phyloP scores from a whole-genome alignment of 805 yeast species.

The Lachancea cidri region DNA sequence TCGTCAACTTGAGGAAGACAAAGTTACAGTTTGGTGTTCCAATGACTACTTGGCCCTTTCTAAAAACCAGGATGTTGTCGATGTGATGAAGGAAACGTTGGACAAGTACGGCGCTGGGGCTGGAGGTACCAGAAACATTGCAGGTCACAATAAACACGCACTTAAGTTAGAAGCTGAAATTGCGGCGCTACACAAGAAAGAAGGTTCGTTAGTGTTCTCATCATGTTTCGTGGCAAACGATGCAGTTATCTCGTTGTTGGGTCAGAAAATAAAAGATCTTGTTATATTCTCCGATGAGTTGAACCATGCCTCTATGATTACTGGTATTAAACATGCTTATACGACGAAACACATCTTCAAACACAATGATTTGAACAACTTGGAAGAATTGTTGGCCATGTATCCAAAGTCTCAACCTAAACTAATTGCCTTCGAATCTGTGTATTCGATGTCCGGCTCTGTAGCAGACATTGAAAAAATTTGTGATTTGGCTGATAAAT shows the following conservation, averaged over 20 bases:
- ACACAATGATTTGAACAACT: constrained; percentile 82
- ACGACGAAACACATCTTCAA: constrained; percentile 84
- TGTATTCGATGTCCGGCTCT: constrained; percentile 98
- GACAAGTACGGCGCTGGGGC: constrained; percentile 96
- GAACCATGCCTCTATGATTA: constrained; percentile 98
- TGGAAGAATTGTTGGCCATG: constrained; percentile 70
- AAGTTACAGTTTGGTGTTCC: constrained; percentile 98
- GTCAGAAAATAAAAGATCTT: constrained; percentile 82
- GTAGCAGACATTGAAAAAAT: constrained; percentile 89
- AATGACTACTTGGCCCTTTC: constrained; percentile 97
- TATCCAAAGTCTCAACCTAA: constrained; percentile 89
- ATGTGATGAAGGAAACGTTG: constrained; percentile 72
- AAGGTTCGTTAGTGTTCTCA: constrained; percentile 89
- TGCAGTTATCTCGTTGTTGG: constrained; percentile 85
- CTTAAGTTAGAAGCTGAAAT: constrained; percentile 77
- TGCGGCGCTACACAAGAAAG: constrained; percentile 90
- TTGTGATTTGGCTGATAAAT: constrained; percentile 94
- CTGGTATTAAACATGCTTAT: constrained; percentile 87
- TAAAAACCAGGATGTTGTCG: constrained; percentile 63
- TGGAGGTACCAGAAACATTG: constrained; percentile 98
- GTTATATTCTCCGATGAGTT: constrained; percentile 89
- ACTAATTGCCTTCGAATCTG: constrained; percentile 94
- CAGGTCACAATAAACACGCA: constrained; percentile 94
- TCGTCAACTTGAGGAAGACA: constrained; percentile 63
- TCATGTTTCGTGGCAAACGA: constrained; percentile 97